Evolutionary conservation across 1,284 basidiomycete genomes (phyloP).

Genomic region (Peniophora sp.): DNA sequence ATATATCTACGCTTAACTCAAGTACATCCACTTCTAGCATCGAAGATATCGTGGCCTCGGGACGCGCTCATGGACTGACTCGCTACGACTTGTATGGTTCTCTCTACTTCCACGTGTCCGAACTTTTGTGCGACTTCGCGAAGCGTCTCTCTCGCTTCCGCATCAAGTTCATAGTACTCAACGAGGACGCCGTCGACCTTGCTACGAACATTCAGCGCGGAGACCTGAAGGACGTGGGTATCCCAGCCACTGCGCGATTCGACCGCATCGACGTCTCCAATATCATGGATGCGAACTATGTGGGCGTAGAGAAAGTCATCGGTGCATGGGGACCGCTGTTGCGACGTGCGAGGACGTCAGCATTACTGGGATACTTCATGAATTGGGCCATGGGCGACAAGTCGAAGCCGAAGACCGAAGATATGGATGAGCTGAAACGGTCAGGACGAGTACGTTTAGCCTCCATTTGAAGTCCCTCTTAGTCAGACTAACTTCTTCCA

Average conservation of each 20-base stretch:
- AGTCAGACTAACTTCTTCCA: no score
- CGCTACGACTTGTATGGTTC: constrained; percentile 35
- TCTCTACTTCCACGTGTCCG: constrained; percentile 33
- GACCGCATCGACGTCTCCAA: constrained; percentile 39
- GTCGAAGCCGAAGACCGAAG: neutral
- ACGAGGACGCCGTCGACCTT: constrained; percentile 19
- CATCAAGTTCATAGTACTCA: constrained; percentile 22
- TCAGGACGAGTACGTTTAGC: no score
- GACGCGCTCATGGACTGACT: constrained; percentile 24
- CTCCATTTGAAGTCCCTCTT: no score
- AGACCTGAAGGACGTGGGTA: no score
- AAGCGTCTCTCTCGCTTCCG: constrained; percentile 22
- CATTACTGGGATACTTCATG: constrained; percentile 37
- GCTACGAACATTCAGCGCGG: constrained; percentile 14
- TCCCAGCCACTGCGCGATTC: constrained; percentile 21
- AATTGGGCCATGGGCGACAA: constrained; percentile 26
- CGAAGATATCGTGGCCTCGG: constrained; percentile 22
- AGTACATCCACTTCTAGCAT: constrained; percentile 16
- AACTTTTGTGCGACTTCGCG: constrained; percentile 27
- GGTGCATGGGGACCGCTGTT: constrained; percentile 29
- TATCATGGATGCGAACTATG: constrained; percentile 31
- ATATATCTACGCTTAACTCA: neutral
- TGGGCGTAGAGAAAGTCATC: constrained; percentile 25
- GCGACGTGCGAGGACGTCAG: constrained; percentile 15
- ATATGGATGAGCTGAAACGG: neutral